Percentiles rank a stretch among this genome's conserved stretches.
phyloP scores from a whole-genome alignment of 768 basidiomycete species.

The Chalciporus chontae region DNA sequence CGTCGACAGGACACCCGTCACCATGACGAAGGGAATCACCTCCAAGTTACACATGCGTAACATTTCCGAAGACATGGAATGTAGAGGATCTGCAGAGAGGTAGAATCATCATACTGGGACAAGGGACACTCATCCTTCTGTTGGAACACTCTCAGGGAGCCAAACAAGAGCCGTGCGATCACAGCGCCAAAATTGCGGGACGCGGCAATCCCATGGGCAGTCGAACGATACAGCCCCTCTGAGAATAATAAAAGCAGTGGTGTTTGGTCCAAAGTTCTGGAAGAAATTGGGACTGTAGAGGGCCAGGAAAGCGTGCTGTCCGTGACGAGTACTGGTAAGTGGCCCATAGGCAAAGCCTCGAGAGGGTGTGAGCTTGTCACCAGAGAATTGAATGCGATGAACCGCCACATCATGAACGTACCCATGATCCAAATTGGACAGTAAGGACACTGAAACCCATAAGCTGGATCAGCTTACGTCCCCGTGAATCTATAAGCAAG shows the following conservation, averaged over 20 bases:
- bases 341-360: conserved; percentile 61
- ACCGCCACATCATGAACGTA: conserved; percentile 37
- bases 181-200: conserved; percentile 78
- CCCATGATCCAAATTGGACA: conserved; percentile 60
- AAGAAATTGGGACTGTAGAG: conserved; percentile 83
- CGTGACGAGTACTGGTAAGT: conserved; percentile 35
- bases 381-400: not conserved
- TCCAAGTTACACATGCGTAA: conserved; percentile 37
- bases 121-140: too few relatives aligned
- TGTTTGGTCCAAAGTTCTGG: conserved; percentile 80
- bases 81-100: not conserved
- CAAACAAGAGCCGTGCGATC: conserved; percentile 53
- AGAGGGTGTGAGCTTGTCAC: conserved; percentile 1
- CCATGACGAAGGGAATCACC: conserved; percentile 78
- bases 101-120: too few relatives aligned
- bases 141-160: not conserved
- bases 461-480: conserved; percentile 74
- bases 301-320: conserved; percentile 60
- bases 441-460: conserved; percentile 71
- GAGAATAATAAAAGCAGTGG: conserved; percentile 74
- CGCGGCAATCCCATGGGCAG: too few relatives aligned
- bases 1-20: conserved; percentile 76
- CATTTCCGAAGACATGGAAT: not conserved
- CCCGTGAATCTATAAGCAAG: conserved; percentile 68
- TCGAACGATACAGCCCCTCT: conserved; percentile 53